Conservation (phyloP, 768 basidiomycete species). For the Steccherinum ochraceum region DNA sequence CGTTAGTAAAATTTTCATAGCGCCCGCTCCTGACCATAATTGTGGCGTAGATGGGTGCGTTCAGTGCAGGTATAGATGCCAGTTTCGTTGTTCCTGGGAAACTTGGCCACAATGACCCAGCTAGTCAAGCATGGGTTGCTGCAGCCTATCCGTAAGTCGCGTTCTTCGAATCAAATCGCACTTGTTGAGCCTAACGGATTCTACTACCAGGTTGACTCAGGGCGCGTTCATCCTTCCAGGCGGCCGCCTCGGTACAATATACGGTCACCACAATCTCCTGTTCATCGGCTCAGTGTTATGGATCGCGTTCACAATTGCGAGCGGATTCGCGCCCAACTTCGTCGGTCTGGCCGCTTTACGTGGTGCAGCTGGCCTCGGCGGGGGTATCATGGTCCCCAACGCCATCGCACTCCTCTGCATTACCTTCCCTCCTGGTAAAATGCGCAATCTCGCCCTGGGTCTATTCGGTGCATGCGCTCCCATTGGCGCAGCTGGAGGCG, state of each 20-base stretch:
- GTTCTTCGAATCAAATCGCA: too few relatives aligned
- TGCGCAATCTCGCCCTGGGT: slow-evolving; percentile 4
- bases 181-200: too few relatives aligned
- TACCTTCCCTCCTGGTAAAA: slow-evolving; percentile 4
- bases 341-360: slow-evolving; percentile 1
- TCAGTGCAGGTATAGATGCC: too few relatives aligned
- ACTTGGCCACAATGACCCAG: too few relatives aligned
- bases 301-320: slow-evolving; percentile 6
- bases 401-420: slow-evolving; percentile 4
- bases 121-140: too few relatives aligned
- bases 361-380: slow-evolving; percentile 2
- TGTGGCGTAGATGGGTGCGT: too few relatives aligned
- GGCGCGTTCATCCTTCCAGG: slow-evolving; percentile 7
- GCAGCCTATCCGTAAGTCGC: too few relatives aligned
- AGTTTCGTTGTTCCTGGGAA: too few relatives aligned
- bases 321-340: slow-evolving; percentile 3
- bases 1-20: too few relatives aligned
- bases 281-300: slow-evolving; percentile 6
- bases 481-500: slow-evolving; percentile 1
- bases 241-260: slow-evolving; percentile 7
- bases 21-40: too few relatives aligned
- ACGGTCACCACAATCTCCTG: slow-evolving; percentile 6
- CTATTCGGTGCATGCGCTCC: slow-evolving; percentile 3
- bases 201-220: slow-evolving; percentile 6
- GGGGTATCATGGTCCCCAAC: slow-evolving; percentile 4